phyloP scores from a whole-genome alignment of 169 alveolate genomes.

The Theileria sp. region DNA sequence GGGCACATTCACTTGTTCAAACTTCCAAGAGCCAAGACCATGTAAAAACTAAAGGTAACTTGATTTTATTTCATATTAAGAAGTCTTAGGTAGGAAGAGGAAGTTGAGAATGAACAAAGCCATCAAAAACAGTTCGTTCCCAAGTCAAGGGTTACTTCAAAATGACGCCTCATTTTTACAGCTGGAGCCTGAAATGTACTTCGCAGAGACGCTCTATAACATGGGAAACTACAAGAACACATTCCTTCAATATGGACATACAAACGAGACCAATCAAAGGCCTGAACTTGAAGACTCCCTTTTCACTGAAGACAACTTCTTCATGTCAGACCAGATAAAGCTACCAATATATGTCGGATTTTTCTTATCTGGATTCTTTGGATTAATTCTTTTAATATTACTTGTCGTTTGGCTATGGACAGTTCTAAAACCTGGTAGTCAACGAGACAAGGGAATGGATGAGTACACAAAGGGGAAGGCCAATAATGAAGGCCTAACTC shows the following conservation, averaged over 20 bases:
- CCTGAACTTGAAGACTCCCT: neutral
- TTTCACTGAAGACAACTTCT: slow-evolving; percentile 24
- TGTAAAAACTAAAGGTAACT: neutral
- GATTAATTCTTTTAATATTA: slow-evolving; percentile 20
- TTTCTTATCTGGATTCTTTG: slow-evolving; percentile 41
- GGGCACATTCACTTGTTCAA: neutral
- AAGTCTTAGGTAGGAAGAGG: neutral
- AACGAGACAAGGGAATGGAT: neutral
- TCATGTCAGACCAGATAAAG: slow-evolving; percentile 45
- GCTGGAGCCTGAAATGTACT: neutral
- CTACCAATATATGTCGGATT: slow-evolving; percentile 50
- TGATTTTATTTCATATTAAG: neutral
- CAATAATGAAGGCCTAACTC: neutral
- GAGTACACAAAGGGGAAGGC: neutral
- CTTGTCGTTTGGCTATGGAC: neutral
- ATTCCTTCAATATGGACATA: neutral
- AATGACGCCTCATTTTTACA: neutral
- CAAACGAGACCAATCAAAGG: neutral
- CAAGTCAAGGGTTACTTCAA: neutral
- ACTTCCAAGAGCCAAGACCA: neutral
- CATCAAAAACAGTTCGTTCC: neutral
- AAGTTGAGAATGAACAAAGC: neutral
- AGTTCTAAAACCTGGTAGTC: neutral
- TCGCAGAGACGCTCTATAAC: neutral
- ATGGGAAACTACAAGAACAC: neutral